Percentiles rank a stretch among this genome's conserved stretches.
Evolutionary conservation across 2,329 filamentous ascomycete species (phyloP).

Genomic region (Aspergillus piperis): DNA sequence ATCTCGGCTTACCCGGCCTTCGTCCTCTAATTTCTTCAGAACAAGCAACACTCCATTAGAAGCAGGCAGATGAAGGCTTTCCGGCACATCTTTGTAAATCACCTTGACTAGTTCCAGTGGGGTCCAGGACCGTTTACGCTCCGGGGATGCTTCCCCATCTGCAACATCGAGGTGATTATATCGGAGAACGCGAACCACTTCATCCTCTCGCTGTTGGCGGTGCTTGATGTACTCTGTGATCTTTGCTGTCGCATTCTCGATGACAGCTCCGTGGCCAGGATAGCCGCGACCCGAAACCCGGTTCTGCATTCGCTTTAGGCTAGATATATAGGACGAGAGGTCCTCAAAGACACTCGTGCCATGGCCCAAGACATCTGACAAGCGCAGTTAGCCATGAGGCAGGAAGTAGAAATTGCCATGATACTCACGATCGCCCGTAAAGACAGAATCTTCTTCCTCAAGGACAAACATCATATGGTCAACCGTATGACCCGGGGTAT

Average conservation of each 20-base stretch:
- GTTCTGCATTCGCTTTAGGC: constrained; percentile 67
- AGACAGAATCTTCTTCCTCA: constrained; percentile 76
- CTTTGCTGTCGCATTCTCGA: constrained; percentile 70
- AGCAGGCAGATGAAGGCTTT: constrained; percentile 73
- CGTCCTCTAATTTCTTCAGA: constrained; percentile 72
- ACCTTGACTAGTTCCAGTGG: constrained; percentile 82
- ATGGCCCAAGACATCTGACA: constrained; percentile 71
- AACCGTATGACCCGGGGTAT: constrained; percentile 73
- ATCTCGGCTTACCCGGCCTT: constrained; percentile 63
- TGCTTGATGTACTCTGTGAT: constrained; percentile 84
- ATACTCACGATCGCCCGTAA: constrained; percentile 73
- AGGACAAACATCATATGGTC: constrained; percentile 82
- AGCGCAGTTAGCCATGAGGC: constrained; percentile 3
- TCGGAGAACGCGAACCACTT: constrained; percentile 68
- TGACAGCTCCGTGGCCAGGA: constrained; percentile 81
- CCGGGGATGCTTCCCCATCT: constrained; percentile 36
- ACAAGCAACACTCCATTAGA: constrained; percentile 76
- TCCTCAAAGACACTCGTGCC: constrained; percentile 86
- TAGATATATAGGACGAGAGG: constrained; percentile 66
- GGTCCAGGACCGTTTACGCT: constrained; percentile 56
- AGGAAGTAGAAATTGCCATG: background rate
- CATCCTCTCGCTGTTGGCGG: constrained; percentile 74
- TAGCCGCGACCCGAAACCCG: constrained; percentile 68
- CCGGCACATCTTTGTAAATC: constrained; percentile 79
- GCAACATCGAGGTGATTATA: constrained; percentile 40